Percentiles rank a stretch among this genome's conserved stretches.
Conservation (phyloP, 108 stramenopile genomes). For the Epithemia pelagica region DNA sequence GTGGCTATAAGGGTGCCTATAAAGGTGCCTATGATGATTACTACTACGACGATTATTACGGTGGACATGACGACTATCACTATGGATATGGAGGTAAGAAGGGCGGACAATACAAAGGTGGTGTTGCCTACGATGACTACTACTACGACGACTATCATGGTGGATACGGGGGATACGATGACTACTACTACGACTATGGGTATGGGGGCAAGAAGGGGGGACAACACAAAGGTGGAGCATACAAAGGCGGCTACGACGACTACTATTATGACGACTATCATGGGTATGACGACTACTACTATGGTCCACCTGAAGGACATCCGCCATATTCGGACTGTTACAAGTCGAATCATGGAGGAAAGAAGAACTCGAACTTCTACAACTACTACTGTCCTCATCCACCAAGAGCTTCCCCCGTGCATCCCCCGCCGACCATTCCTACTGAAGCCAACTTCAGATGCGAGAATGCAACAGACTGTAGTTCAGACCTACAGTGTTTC, state of each 20-base stretch:
- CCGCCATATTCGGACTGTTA: background rate
- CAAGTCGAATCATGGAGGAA: background rate
- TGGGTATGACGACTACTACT: background rate
- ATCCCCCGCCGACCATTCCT: background rate
- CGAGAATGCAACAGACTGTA: background rate
- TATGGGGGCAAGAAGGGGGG: background rate
- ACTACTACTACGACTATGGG: background rate
- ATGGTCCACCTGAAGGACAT: background rate
- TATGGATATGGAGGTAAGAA: background rate
- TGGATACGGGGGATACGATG: background rate
- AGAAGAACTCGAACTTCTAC: background rate
- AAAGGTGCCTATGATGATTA: background rate
- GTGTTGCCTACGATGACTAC: background rate
- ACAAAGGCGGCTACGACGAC: background rate
- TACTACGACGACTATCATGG: background rate
- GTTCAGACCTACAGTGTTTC: background rate
- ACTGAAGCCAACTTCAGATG: background rate
- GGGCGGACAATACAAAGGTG: background rate
- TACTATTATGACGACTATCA: background rate
- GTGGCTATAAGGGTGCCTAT: too few species aligned
- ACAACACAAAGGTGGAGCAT: background rate
- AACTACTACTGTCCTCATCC: background rate
- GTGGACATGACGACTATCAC: background rate
- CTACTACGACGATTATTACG: too few species aligned
- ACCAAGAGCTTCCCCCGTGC: background rate